Base-by-base conservation (phyloP, 371 early-diverging fungal genomes). In the Rhizopus microsporus region DNA sequence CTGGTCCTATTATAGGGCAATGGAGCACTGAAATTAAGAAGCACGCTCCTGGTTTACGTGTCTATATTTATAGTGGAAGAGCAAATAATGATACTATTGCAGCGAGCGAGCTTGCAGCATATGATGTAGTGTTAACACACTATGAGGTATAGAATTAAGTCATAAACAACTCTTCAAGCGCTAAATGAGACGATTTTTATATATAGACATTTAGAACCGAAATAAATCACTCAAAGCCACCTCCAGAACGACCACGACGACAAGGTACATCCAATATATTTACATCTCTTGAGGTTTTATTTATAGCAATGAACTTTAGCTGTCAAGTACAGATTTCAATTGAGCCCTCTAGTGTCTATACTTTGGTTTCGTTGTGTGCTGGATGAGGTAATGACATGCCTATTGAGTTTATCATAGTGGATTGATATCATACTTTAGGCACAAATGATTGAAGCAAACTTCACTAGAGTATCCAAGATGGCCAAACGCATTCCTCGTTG, bases 311-410 rank as follows among this genome's bases (percentile, higher is more conserved):
- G 53, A 5, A 23, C 50, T 10, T 43, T 45, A 59, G 75, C 62
- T 30, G 65, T 75, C 3, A 71, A 59, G 30, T 80, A 86, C 48
- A 59, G 57, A 15, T 72, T 72, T 7, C 62, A 71, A 7, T 55
- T 46, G 34, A 81, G 79, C 37, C 83, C 83, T 0, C 61, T 89
- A 40, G 68, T 81, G 0, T 37, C 60, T 43, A 62, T 82, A 1
- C 56, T 69, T n/a, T 89, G 87, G 85, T 88, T 85, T 77, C 74
- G 90, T 2, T 72, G 77, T 7, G 67, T 79, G n/a, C 53, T 81
- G 7, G 82, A 81, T 44, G 82, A 81, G 62, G 80, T 76, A 63
- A 33, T 13, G 7, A 13, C 8, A 43, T 39, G 15, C 29, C 17
- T 9, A 16, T 5, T 13, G 6, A 42, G n/a, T 30, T 8, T 12